phyloP scores from a whole-genome alignment of 1,139 yeast species.

The Groenewaldozyma sp. region DNA sequence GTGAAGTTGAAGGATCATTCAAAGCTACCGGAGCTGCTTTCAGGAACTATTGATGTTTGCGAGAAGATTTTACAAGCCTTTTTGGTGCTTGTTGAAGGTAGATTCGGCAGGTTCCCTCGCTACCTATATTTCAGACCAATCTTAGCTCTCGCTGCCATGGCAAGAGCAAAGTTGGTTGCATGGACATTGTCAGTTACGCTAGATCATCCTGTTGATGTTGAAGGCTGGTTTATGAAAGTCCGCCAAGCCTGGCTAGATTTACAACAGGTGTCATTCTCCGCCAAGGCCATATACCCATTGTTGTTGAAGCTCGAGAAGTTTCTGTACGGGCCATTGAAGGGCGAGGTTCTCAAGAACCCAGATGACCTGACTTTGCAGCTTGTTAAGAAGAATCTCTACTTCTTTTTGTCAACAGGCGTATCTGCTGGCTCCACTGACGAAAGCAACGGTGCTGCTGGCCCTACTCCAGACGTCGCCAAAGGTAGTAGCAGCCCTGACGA shows the following conservation, averaged over 20 bases:
- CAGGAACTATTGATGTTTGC: not conserved
- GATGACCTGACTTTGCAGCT: not conserved
- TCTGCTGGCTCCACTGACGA: not conserved
- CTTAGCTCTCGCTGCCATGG: slow-evolving; percentile 37
- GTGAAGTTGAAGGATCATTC: not conserved
- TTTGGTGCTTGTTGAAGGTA: not conserved
- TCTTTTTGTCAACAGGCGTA: not conserved
- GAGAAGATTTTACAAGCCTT: not conserved
- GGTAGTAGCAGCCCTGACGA: too few species aligned
- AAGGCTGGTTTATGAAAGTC: not conserved
- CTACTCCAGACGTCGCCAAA: too few species aligned
- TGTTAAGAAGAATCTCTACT: not conserved
- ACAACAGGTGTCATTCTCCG: not conserved
- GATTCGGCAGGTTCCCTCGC: slow-evolving; percentile 39
- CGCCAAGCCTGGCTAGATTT: not conserved
- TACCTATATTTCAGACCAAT: slow-evolving; percentile 48
- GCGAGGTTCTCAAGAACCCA: slow-evolving; percentile 1
- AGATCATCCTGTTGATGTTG: not conserved
- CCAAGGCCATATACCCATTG: not conserved
- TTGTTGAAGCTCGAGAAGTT: not conserved
- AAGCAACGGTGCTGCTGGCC: not conserved
- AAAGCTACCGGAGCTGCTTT: not conserved
- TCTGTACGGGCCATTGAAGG: not conserved
- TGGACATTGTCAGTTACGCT: slow-evolving; percentile 1
- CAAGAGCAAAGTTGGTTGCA: not conserved